Evolutionary conservation across 176 grass and related monocot genomes (phyloP), one percentile per base, ranked within the genome.

Genomic region (Triticum aestivum): DNA sequence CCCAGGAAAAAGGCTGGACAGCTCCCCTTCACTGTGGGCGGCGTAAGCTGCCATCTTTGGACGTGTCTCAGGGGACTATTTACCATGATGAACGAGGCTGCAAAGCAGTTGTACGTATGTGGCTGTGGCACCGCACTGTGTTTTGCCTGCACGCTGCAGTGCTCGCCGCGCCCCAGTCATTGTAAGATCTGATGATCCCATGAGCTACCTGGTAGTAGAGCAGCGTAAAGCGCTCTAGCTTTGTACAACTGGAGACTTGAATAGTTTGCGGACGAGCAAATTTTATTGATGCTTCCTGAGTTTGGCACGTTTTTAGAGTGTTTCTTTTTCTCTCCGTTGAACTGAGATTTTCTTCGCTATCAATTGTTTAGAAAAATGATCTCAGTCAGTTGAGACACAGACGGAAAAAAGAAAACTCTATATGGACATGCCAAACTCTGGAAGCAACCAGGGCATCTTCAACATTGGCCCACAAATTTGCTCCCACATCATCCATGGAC

Each of bases 31-130:
- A 71, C 27, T 78, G 79, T 86, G 84, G 78, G 69, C 49, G 47
- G 21, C 41, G 63, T 82, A 73, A 52, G 47, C 78, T 78, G 88
- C 38, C 83, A 82, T 24, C 30, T 41, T 63, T 52, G 79, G 73
- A 73, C 56, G 73, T 33, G 69, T 76, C 71, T 79, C 64, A n/a
- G 54, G 42, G 34, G 73, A 83, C 89, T 84, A 49, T 90, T 90
- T 84, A 84, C 75, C 67, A 90, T 90, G 80, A 87, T 80, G 85
- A 23, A 27, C 75, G 32, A 76, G 45, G 45, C 73, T 77, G 73
- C 73, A 77, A 56, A 65, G 45, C 80, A 83, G 73, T 73, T 59
- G 79, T 83, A 87, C 84, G 84, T 77, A 83, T 54, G 23, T 73
- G 54, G 4, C 47, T 86, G 83, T 81, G 59, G 41, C 26, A 13